Conservation (phyloP, 495 filamentous ascomycete genomes). For the Xanthoparmelia taractica region DNA sequence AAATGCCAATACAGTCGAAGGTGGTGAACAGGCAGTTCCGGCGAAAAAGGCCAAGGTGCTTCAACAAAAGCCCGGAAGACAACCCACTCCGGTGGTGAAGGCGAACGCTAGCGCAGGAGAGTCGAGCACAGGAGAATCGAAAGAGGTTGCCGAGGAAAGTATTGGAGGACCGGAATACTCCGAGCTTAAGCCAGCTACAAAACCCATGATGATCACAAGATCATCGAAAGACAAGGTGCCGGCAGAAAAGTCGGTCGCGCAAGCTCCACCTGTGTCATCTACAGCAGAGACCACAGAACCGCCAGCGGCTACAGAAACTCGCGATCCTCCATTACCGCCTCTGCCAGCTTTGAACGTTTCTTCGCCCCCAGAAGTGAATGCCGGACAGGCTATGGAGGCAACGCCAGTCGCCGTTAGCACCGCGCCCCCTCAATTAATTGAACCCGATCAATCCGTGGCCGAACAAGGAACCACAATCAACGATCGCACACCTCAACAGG, state of each 20-base stretch:
- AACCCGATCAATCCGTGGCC: constrained; percentile 28
- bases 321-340: constrained; percentile 23
- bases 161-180: constrained; percentile 33
- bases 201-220: constrained; percentile 30
- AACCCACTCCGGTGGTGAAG: constrained; percentile 45
- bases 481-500: constrained; percentile 40
- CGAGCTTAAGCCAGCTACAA: constrained; percentile 32
- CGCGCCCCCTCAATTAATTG: constrained; percentile 27
- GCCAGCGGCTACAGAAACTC: constrained; percentile 12
- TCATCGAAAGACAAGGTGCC: constrained; percentile 28
- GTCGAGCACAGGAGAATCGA: constrained; percentile 48
- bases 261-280: constrained; percentile 2
- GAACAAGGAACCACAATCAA: constrained; percentile 34
- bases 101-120: constrained; percentile 42
- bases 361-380: constrained; percentile 9
- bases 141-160: constrained; percentile 51
- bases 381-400: constrained; percentile 6
- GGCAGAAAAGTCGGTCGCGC: constrained; percentile 15
- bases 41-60: constrained; percentile 58
- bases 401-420: constrained; percentile 18
- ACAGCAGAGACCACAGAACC: constrained; percentile 15
- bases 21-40: constrained; percentile 52
- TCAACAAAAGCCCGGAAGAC: constrained; percentile 47
- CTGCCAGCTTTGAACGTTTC: constrained; percentile 13
- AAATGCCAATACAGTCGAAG: constrained; percentile 52